Percentiles rank a stretch among this genome's conserved stretches.
phyloP scores from a whole-genome alignment of 129 eudicot species.

The Silybum marianum region DNA sequence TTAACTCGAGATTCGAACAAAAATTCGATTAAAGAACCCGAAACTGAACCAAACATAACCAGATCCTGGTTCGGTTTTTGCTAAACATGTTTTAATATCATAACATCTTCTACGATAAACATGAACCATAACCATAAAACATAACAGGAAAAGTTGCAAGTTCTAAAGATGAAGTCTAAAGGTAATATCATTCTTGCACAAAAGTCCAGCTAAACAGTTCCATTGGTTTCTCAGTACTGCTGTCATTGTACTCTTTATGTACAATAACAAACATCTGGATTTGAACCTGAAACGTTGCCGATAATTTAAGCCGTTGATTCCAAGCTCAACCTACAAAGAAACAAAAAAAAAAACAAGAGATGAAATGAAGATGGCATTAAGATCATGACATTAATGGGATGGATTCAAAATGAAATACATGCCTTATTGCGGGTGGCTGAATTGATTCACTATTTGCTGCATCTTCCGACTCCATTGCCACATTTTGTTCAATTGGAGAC shows the following conservation, averaged over 20 bases:
- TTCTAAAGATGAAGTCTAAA: neutral
- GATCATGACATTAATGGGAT: neutral
- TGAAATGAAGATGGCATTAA: neutral
- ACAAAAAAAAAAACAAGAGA: neutral
- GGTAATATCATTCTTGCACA: neutral
- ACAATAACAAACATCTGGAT: conserved; percentile 18
- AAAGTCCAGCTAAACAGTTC: neutral
- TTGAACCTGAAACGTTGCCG: neutral
- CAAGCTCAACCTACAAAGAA: conserved; percentile 34
- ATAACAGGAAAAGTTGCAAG: neutral
- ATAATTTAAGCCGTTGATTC: conserved; percentile 37
- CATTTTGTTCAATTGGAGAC: conserved; percentile 26
- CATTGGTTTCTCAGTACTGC: neutral
- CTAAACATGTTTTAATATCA: neutral
- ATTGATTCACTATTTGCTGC: conserved; percentile 37
- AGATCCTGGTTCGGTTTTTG: neutral
- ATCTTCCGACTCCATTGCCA: conserved; percentile 35
- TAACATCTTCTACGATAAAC: neutral
- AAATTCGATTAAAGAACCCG: neutral
- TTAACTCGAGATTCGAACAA: neutral
- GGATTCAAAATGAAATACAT: conserved; percentile 5
- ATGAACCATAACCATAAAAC: neutral
- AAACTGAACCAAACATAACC: neutral
- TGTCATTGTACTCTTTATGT: conserved; percentile 11
- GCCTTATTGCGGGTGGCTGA: conserved; percentile 39